A percentile compares a stretch with the other conserved stretches of the same genome.
Conservation (phyloP, 768 basidiomycete species). For the Termitomyces sp. region DNA sequence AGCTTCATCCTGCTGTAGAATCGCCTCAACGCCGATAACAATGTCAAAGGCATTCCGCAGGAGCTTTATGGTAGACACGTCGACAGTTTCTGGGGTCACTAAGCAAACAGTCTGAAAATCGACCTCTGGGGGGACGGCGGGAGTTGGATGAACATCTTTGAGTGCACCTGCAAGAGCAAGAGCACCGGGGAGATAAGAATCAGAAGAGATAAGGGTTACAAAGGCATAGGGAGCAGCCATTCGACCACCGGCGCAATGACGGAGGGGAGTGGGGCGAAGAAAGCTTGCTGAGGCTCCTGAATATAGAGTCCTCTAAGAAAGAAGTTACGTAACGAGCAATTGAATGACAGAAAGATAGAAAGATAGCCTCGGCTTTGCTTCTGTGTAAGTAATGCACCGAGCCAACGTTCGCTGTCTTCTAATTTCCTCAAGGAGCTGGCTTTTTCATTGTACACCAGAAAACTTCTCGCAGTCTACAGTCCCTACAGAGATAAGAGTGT, state of each 20-base stretch:
- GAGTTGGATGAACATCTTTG: conserved; percentile 68
- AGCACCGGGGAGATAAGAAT: conserved; percentile 90
- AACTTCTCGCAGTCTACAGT: background rate
- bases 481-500: background rate
- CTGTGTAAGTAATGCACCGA: too few species aligned
- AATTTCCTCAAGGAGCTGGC: background rate
- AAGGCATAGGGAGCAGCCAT: conserved; percentile 78
- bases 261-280: conserved; percentile 17
- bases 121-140: conserved; percentile 54
- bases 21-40: conserved; percentile 90
- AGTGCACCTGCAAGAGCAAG: conserved; percentile 85
- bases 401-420: background rate
- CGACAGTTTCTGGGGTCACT: conserved; percentile 91
- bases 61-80: conserved; percentile 74
- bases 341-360: background rate
- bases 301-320: conserved; percentile 10
- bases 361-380: too few species aligned
- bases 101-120: conserved; percentile 84
- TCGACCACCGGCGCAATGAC: conserved; percentile 24
- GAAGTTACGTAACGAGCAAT: conserved; percentile 12
- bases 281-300: background rate
- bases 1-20: conserved; percentile 62
- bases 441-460: background rate
- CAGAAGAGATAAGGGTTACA: conserved; percentile 89
- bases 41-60: conserved; percentile 78